Percentiles rank a stretch among this genome's conserved stretches.
Conservation (phyloP, 148 eudicot genomes). For the Mesembryanthemum crystallinum region DNA sequence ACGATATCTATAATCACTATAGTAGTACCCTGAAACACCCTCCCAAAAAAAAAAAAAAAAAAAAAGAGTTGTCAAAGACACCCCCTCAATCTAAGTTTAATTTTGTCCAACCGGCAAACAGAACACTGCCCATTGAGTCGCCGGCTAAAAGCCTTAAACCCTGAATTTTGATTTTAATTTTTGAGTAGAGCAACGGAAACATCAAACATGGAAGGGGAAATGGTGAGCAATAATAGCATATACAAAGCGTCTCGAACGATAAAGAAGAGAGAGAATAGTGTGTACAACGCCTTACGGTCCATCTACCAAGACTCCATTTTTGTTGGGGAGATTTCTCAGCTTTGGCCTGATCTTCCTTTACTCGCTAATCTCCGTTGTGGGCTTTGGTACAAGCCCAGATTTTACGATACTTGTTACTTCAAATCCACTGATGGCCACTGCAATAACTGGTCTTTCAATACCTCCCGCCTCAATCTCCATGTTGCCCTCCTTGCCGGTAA, state of each 20-base stretch:
- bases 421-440: conserved; percentile 92
- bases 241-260: conserved; percentile 74
- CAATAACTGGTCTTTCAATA: conserved; percentile 83
- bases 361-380: conserved; percentile 92
- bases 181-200: background rate
- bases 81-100: too few species aligned
- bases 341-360: conserved; percentile 86
- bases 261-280: conserved; percentile 50
- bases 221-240: conserved; percentile 46
- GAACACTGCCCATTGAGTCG: background rate
- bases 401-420: conserved; percentile 72
- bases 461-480: conserved; percentile 88
- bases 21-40: too few species aligned
- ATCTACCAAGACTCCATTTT: conserved; percentile 87
- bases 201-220: conserved; percentile 25
- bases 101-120: too few species aligned
- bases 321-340: conserved; percentile 70
- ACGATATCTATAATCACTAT: too few species aligned
- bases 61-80: too few species aligned
- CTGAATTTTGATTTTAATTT: too few species aligned
- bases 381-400: conserved; percentile 61
- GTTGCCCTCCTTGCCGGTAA: conserved; percentile 79
- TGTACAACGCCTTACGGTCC: conserved; percentile 79
- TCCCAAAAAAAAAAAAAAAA: too few species aligned
- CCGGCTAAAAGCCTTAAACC: background rate